Evolutionary conservation across 768 basidiomycete genomes (phyloP).

Genomic region (Ramaria sp.): DNA sequence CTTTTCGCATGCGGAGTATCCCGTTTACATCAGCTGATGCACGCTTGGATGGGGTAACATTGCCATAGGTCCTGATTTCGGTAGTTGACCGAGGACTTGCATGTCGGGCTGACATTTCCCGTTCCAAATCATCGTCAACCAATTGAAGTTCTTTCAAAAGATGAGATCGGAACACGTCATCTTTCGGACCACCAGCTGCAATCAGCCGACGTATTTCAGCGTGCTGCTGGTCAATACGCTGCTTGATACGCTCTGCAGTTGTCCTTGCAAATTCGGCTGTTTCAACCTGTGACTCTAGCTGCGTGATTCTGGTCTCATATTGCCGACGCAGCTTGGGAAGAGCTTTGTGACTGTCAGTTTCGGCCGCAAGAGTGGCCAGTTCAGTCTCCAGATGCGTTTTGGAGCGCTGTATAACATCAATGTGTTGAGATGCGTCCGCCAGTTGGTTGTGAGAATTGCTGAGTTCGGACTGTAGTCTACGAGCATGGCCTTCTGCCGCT

Average conservation of each 20-base stretch:
- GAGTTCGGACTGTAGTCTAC: conserved; percentile 52
- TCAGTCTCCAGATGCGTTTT: conserved; percentile 60
- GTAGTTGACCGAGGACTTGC: conserved; percentile 17
- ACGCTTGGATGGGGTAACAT: conserved; percentile 40
- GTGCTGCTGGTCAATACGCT: conserved; percentile 56
- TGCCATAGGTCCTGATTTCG: conserved; percentile 30
- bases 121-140: conserved; percentile 46
- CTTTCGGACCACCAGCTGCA: conserved; percentile 42
- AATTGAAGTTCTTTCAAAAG: conserved; percentile 53
- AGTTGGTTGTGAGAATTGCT: conserved; percentile 44
- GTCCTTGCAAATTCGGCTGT: conserved; percentile 42
- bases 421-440: conserved; percentile 42
- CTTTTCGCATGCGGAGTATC: conserved; percentile 24
- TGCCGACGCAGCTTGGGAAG: conserved; percentile 51
- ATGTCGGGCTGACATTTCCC: conserved; percentile 36
- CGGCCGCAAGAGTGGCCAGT: conserved; percentile 54
- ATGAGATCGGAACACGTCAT: conserved; percentile 50
- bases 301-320: conserved; percentile 50
- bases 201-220: conserved; percentile 64
- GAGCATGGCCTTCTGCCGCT: conserved; percentile 49
- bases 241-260: conserved; percentile 44
- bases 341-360: conserved; percentile 41
- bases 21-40: conserved; percentile 21
- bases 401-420: conserved; percentile 43
- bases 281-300: conserved; percentile 51